These are phyloP conservation scores for Magnaporthiopsis incrustans DNA, from an alignment of 2,329 filamentous ascomycete genomes.

Conservation along the genomic window DNA sequence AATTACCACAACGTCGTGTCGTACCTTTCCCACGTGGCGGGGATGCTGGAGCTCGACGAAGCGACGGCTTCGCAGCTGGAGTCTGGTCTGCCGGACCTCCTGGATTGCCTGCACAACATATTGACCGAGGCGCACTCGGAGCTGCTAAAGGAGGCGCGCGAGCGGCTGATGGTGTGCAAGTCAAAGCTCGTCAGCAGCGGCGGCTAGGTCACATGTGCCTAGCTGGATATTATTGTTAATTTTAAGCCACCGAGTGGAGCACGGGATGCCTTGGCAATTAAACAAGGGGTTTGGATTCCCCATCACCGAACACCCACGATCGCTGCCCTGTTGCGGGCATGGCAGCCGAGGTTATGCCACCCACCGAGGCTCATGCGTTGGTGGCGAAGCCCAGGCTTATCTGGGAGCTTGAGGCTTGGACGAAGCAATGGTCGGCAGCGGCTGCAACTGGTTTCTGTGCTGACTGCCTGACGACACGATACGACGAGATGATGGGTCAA, in stretches of 20 bases:
- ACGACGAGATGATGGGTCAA: background rate
- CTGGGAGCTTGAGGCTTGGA: background rate
- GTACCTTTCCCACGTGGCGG: conserved; percentile 55
- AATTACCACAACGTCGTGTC: conserved; percentile 28
- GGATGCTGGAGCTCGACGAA: conserved; percentile 62
- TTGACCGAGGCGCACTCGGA: conserved; percentile 49
- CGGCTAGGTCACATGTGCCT: background rate
- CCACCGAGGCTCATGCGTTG: too few species aligned
- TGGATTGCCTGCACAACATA: conserved; percentile 34
- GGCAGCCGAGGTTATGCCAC: background rate
- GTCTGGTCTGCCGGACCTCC: conserved; percentile 35
- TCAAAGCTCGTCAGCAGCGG: conserved; percentile 28
- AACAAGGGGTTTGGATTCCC: too few species aligned
- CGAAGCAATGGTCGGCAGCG: background rate
- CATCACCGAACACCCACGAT: background rate
- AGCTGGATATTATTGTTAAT: background rate
- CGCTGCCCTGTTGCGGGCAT: background rate
- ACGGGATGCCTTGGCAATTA: too few species aligned
- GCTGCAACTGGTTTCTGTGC: background rate
- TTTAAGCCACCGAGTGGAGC: too few species aligned
- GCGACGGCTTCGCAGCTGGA: conserved; percentile 61
- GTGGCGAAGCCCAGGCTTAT: background rate
- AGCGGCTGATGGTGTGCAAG: conserved; percentile 63
- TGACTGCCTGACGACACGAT: background rate
- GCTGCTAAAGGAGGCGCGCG: conserved; percentile 68